Base-by-base conservation (phyloP, 2,329 filamentous ascomycete genomes). In the Exophiala bonariae region DNA sequence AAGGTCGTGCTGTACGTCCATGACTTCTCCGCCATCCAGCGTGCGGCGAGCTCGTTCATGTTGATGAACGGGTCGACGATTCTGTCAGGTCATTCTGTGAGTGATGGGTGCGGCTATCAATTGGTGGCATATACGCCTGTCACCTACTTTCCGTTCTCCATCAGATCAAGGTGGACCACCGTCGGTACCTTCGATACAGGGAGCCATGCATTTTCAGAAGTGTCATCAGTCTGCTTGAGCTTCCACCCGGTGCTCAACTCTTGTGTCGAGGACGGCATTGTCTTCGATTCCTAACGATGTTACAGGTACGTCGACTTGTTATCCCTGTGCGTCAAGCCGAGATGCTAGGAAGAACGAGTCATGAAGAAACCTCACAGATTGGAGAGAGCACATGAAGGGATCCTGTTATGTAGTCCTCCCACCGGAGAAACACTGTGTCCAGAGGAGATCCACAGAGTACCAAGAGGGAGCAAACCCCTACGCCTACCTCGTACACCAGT, bases 1-100 rank as follows among this genome's bases (percentile, higher is more conserved):
- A 91, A 87, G 5, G 66, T 74, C 3, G 82, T 86, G 55, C 69
- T 77, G 69, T 91, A 91, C 26, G 79, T 70, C 87, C 87, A 91
- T 50, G 70, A 70, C 47, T 78, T 78, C 63, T 90, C 85, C 48
- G 84, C 86, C 34, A 90, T 73, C 86, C 86, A 90, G 68, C 87
- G 83, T 2, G 86, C 82, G 23, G 80, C 74, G 22, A 82, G 70
- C 64, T 90, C 87, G 60, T 90, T 89, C 68, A 87, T 85, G 43
- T 85, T 84, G 26, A 87, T 76, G 64, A 83, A 88, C 0, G 87
- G 85, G 58, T 90, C 84, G 2, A 41, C 41, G 26, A 52, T 52
- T 30, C 43, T 44, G 23, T 11, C 23, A 33, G 16, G 18, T 33
- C 5, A 11, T 13, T 22, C n/a, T 19, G 16, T 34, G 14, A 48